Evolutionary conservation across 768 basidiomycete genomes (phyloP), one percentile per base, ranked within the genome.

Genomic region (Macrocybe gigantea): DNA sequence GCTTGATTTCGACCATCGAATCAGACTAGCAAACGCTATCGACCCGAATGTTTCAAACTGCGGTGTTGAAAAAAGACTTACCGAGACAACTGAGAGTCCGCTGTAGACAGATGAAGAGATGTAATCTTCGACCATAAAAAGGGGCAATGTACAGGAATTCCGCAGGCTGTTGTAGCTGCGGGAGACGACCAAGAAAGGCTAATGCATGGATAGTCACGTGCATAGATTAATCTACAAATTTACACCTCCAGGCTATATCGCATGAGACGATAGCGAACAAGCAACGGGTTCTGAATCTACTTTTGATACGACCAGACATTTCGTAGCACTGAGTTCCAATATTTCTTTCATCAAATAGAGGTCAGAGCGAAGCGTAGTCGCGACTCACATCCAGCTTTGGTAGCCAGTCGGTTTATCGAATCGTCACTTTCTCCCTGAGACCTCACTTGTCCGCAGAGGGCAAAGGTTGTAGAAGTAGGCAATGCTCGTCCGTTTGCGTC

Each of bases 271-370:
- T 45, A 44, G 34, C 15, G 46, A 47, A n/a, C n/a, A n/a, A n/a
- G n/a, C n/a, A n/a, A n/a, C n/a, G n/a, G n/a, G n/a, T 46, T 49
- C 37, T 53, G 51, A 46, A 54, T 51, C 51, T 84, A 98, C 78
- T 95, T 94, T 78, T 85, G 79, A 83, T 89, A 91, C 56, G 84
- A 86, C 93, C 93, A 98, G 65, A 93, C 92, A 69, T 92, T 92
- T 67, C 90, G 85, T 68, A 98, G 87, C 68, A 96, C 94, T 97
- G 60, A 30, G 54, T 36, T 42, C 51, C 49, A 31, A 49, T 52
- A n/a, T 14, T 14, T 47, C 44, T 44, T 11, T 48, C 30, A 50
- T 42, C 38, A 38, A 9, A 30, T 12, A 43, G 36, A 38, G 32
- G 7, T 33, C 22, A 14, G 44, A 38, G 33, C 48, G 1, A 15